A percentile compares a stretch with the other conserved stretches of the same genome.
Conservation (phyloP, 2,329 filamentous ascomycete species). For the Diaporthe vexans region DNA sequence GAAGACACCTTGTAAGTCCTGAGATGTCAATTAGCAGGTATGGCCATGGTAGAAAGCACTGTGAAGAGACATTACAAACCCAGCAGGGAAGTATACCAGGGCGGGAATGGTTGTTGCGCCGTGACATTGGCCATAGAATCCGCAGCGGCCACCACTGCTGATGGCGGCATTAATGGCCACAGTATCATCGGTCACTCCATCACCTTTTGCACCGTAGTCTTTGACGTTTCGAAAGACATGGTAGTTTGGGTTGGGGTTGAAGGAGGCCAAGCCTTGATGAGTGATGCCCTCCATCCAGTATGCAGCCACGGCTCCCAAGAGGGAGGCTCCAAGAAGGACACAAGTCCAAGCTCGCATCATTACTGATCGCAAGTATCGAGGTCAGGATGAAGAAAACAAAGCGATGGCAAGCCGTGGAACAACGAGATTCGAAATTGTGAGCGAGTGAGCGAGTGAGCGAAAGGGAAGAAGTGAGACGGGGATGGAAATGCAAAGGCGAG, state of each 20-base stretch:
- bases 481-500: neutral
- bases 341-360: conserved; percentile 10
- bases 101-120: conserved; percentile 50
- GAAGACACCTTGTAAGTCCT: conserved; percentile 76
- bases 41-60: neutral
- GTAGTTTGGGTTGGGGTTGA: conserved; percentile 59
- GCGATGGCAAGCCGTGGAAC: neutral
- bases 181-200: conserved; percentile 67
- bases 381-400: neutral
- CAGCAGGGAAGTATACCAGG: conserved; percentile 49
- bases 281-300: conserved; percentile 61
- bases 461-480: neutral
- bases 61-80: conserved; percentile 34
- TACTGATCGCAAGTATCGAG: neutral
- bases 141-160: conserved; percentile 59
- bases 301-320: conserved; percentile 43
- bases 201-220: conserved; percentile 57
- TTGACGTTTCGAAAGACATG: conserved; percentile 64
- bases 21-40: neutral
- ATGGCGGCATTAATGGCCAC: conserved; percentile 66
- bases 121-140: conserved; percentile 52
- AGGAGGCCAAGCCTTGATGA: conserved; percentile 63
- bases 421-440: neutral
- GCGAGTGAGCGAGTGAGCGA: conserved; percentile 3
- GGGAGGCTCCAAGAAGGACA: conserved; percentile 27